A percentile compares a stretch with the other conserved stretches of the same genome.
Evolutionary conservation across 225 moss, liverwort and hornwort genomes (phyloP).

Genomic region (Neckera pumila): DNA sequence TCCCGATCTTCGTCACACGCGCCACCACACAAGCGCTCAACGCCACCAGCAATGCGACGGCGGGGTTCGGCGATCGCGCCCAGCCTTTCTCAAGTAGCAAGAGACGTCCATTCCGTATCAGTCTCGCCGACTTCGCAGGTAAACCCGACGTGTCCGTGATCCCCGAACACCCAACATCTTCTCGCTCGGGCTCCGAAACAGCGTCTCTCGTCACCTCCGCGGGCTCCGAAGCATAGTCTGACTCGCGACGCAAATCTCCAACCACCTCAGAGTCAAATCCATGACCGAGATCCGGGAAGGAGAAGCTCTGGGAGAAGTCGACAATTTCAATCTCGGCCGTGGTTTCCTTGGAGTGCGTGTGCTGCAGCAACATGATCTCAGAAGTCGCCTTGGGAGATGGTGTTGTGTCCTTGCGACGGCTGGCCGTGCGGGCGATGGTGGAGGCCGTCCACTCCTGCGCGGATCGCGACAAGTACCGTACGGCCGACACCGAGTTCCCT

Average conservation of each 20-base stretch:
- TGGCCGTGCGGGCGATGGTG: constrained; percentile 30
- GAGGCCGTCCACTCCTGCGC: constrained; percentile 49
- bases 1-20: constrained; percentile 7
- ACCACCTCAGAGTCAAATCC: constrained; percentile 1
- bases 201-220: neutral
- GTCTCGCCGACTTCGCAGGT: neutral
- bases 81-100: constrained; percentile 20
- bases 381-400: neutral
- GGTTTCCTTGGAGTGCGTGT: neutral
- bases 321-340: constrained; percentile 11
- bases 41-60: constrained; percentile 24
- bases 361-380: constrained; percentile 24
- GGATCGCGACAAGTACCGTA: constrained; percentile 34
- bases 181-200: neutral
- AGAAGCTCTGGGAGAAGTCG: constrained; percentile 29
- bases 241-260: constrained; percentile 11
- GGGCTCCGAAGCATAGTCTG: neutral
- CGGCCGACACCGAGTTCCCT: constrained; percentile 38
- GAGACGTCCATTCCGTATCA: constrained; percentile 4
- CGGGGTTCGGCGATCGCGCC: constrained; percentile 18
- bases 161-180: constrained; percentile 8
- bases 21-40: constrained; percentile 14
- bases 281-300: constrained; percentile 3
- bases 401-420: constrained; percentile 5
- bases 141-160: neutral